These are phyloP conservation scores for Mycena alexandri DNA, from an alignment of 768 basidiomycete genomes.

Conservation along the genomic window DNA sequence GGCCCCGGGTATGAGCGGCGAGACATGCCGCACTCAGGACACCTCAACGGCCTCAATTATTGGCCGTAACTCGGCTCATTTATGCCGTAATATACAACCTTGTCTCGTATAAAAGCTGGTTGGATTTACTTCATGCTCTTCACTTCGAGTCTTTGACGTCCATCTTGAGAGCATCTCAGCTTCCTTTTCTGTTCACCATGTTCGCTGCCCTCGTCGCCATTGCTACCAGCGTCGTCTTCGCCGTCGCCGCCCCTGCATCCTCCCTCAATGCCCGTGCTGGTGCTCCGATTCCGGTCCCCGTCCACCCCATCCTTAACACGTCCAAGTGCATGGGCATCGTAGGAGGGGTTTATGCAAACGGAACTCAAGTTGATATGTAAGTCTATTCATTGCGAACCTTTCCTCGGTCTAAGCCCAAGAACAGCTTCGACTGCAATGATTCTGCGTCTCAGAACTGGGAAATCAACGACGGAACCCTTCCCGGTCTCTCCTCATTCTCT, in stretches of 20 bases:
- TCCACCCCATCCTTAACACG: slow-evolving; percentile 22
- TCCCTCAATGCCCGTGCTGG: slow-evolving; percentile 20
- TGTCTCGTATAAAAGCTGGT: slow-evolving; percentile 23
- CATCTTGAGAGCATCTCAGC: slow-evolving; percentile 19
- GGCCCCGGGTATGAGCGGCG: no score
- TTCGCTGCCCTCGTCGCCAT: slow-evolving; percentile 22
- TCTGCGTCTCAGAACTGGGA: slow-evolving; percentile 20
- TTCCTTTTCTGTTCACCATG: slow-evolving; percentile 20
- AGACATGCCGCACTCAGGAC: no score
- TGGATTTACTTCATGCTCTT: slow-evolving; percentile 23
- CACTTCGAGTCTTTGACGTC: slow-evolving; percentile 22
- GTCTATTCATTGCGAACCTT: slow-evolving; percentile 21
- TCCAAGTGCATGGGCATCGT: slow-evolving; percentile 24
- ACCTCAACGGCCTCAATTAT: no score
- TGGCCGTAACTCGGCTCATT: slow-evolving; percentile 6
- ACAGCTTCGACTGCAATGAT: slow-evolving; percentile 21
- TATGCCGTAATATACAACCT: slow-evolving; percentile 12
- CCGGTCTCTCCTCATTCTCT: slow-evolving; percentile 19
- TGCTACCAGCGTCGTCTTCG: slow-evolving; percentile 23
- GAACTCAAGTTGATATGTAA: slow-evolving; percentile 22
- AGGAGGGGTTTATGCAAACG: slow-evolving; percentile 22
- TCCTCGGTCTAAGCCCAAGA: slow-evolving; percentile 20
- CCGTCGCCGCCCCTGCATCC: slow-evolving; percentile 21
- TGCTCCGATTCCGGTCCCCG: slow-evolving; percentile 22
- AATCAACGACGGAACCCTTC: slow-evolving; percentile 19